A percentile compares a stretch with the other conserved stretches of the same genome.
phyloP scores from a whole-genome alignment of 2,329 filamentous ascomycete genomes.

The Scleromitrula shiraiana region DNA sequence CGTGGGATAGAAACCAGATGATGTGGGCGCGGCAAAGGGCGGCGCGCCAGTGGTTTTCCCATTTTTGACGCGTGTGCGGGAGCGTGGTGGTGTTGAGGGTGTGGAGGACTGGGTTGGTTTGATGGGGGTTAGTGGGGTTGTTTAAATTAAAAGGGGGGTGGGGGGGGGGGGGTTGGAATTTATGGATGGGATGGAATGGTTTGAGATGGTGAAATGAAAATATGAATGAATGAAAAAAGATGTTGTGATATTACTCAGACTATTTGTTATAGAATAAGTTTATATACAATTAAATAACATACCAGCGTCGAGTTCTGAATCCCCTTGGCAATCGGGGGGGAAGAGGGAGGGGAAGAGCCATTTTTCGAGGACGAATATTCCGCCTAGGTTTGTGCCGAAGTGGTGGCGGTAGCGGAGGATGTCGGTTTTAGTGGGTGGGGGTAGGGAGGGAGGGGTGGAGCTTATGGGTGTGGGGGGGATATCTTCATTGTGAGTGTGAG shows the following conservation, averaged over 20 bases:
- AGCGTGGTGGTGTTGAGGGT: conserved; percentile 38
- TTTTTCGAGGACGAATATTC: conserved; percentile 51
- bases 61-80: conserved; percentile 39
- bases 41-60: conserved; percentile 45
- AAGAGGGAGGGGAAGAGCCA: conserved; percentile 48
- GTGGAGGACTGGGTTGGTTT: conserved; percentile 23
- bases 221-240: too few species aligned
- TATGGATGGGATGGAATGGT: too few species aligned
- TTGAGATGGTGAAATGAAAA: too few species aligned
- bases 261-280: too few species aligned
- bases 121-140: too few species aligned
- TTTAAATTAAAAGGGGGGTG: too few species aligned
- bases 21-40: conserved; percentile 44
- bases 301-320: conserved; percentile 32
- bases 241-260: too few species aligned
- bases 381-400: conserved; percentile 50
- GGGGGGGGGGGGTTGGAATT: too few species aligned
- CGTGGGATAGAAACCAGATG: conserved; percentile 42
- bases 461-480: too few species aligned
- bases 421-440: conserved; percentile 27
- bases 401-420: conserved; percentile 50
- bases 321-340: conserved; percentile 24
- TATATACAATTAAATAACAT: too few species aligned
- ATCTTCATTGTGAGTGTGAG: too few species aligned
- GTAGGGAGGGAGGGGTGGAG: conserved; percentile 17